Conservation (phyloP, 306 rosid genomes). For the Acacia melanoxylon region DNA sequence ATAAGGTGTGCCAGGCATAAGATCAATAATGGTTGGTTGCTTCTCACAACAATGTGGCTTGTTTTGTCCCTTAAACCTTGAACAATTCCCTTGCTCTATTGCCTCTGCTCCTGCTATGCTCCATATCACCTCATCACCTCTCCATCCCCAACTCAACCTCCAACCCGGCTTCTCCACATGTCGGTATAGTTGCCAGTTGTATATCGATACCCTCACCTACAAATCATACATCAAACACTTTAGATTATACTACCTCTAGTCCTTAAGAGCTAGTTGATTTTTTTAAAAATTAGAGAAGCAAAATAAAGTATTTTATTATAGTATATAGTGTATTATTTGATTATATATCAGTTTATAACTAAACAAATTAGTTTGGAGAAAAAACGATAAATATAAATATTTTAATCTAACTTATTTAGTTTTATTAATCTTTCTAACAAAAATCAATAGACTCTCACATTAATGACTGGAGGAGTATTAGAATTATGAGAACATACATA, state of each 20-base stretch:
- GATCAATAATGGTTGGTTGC: slow-evolving; percentile 59
- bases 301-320: no score
- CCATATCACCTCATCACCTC: slow-evolving; percentile 69
- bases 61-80: slow-evolving; percentile 43
- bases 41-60: slow-evolving; percentile 73
- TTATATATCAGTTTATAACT: no score
- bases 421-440: no score
- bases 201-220: slow-evolving; percentile 62
- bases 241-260: no score
- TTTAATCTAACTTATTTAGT: no score
- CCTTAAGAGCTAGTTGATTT: no score
- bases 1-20: slow-evolving; percentile 62
- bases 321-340: no score
- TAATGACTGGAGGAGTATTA: background rate
- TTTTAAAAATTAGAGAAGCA: no score
- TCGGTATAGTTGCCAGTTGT: slow-evolving; percentile 64
- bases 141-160: slow-evolving; percentile 73
- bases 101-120: slow-evolving; percentile 81
- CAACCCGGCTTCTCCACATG: slow-evolving; percentile 79
- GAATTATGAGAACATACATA: background rate
- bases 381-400: no score
- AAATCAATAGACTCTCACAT: no score
- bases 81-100: slow-evolving; percentile 65
- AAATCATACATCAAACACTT: background rate
- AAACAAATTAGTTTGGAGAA: no score